Evolutionary conservation across 129 eudicot genomes (phyloP), one percentile per base, ranked within the genome.

Genomic region (Gnaphalium uliginosum): DNA sequence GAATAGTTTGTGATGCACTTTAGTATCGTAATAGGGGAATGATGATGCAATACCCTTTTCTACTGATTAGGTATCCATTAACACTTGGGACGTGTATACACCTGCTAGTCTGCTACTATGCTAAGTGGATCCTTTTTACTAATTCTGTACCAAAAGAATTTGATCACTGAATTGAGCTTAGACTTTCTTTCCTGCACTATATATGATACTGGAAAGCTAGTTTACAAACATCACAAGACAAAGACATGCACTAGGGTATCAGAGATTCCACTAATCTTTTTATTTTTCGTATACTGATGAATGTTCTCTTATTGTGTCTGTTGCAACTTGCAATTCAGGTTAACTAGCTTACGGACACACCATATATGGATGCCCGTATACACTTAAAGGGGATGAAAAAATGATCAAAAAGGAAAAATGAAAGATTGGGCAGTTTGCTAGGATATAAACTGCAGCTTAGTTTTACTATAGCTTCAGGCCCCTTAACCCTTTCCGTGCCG

Each of bases 1-100:
- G 81, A 24, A 27, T 57, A 68, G 48, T 78, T 76, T 69, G 76
- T 59, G 70, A 29, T 71, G 66, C 70, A 57, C 81, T 77, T 70
- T 69, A 57, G 64, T 50, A 14, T 68, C 17, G 35, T 69, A 78
- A 69, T 68, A 75, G 75, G 69, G 25, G 57, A 68, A 39, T 43
- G 21, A 69, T 78, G 37, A 78, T 29, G 26, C 43, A 75, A 32
- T 64, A 46, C 56, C 64, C 61, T 60, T 30, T n/a, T 26, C 48
- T 56, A n/a, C 24, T 35, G 22, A 22, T 51, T 33, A 14, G 37
- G 24, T 48, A 46, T 19, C 27, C 53, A 46, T 14, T 6, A 46
- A 46, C 53, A 46, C n/a, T 14, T 46, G 17, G 14, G 53, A 46
- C n/a, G 17, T 14, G 18, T 46, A 46, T 46, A 46, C 53, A 46